Conservation (phyloP, 768 basidiomycete genomes). For the Phlebiopsis gigantea region DNA sequence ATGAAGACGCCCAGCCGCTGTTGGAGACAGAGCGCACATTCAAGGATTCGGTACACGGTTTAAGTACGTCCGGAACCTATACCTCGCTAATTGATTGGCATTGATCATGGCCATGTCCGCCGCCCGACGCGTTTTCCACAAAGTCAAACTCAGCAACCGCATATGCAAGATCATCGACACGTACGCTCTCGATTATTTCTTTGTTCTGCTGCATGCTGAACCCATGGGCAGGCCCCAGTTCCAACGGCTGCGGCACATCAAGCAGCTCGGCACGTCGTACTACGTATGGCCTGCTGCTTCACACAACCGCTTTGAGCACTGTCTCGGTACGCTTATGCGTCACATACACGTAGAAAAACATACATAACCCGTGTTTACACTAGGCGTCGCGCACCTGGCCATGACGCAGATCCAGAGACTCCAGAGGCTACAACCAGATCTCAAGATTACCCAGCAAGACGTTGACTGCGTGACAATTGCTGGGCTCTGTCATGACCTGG, state of each 20-base stretch:
- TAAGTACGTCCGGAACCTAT: conserved; percentile 15
- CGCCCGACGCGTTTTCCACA: not conserved
- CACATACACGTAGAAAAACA: not conserved
- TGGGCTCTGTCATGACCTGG: conserved; percentile 80
- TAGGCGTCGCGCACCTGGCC: conserved; percentile 74
- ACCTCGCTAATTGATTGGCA: not conserved
- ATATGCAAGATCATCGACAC: conserved; percentile 60
- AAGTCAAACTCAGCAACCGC: conserved; percentile 31
- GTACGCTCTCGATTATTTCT: conserved; percentile 32
- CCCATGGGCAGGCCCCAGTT: conserved; percentile 52
- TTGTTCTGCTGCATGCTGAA: not conserved
- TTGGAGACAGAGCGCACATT: conserved; percentile 8
- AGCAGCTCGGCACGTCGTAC: conserved; percentile 75
- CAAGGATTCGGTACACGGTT: conserved; percentile 26
- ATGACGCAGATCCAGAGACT: conserved; percentile 58
- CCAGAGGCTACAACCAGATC: conserved; percentile 48
- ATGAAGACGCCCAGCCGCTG: not conserved
- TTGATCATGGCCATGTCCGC: not conserved
- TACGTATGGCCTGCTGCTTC: conserved; percentile 75
- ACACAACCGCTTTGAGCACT: conserved; percentile 83
- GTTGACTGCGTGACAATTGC: conserved; percentile 75
- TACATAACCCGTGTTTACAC: not conserved
- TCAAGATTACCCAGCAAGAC: conserved; percentile 66
- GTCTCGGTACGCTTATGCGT: conserved; percentile 47
- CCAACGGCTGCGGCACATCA: conserved; percentile 70